Percentiles rank a stretch among this genome's conserved stretches.
Conservation (phyloP, 179 eudicot genomes). For the Patellifolia procumbens region DNA sequence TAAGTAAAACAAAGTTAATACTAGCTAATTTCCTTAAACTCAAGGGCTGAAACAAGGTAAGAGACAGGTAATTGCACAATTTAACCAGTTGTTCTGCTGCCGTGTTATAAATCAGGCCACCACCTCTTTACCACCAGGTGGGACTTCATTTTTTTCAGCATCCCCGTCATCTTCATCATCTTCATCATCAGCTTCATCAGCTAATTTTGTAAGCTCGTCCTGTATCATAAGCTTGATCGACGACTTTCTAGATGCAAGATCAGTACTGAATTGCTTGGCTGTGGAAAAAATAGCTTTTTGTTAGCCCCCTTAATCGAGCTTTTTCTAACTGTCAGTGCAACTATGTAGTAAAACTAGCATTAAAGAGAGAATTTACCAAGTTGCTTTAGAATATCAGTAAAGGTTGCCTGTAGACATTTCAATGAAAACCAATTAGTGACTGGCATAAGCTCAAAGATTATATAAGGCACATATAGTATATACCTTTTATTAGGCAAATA, state of each 20-base stretch:
- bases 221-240: slow-evolving; percentile 76
- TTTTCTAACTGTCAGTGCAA: not conserved
- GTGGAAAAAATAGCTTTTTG: slow-evolving; percentile 11
- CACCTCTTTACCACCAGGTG: slow-evolving; percentile 42
- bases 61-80: slow-evolving; percentile 2
- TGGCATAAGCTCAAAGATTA: not conserved
- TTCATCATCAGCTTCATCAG: slow-evolving; percentile 75
- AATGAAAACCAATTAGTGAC: slow-evolving; percentile 16
- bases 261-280: slow-evolving; percentile 62
- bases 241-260: slow-evolving; percentile 61
- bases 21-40: slow-evolving; percentile 18
- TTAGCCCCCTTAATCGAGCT: not conserved
- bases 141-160: slow-evolving; percentile 40
- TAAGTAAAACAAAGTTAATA: slow-evolving; percentile 11
- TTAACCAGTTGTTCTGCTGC: slow-evolving; percentile 18
- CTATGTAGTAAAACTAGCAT: not conserved
- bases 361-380: slow-evolving; percentile 53
- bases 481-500: not conserved
- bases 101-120: slow-evolving; percentile 31
- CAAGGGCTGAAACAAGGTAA: slow-evolving; percentile 10
- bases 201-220: slow-evolving; percentile 78
- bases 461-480: not conserved
- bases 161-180: slow-evolving; percentile 48
- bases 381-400: slow-evolving; percentile 84
- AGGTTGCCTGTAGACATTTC: slow-evolving; percentile 73